A percentile compares a stretch with the other conserved stretches of the same genome.
Evolutionary conservation across 169 alveolate genomes (phyloP).

Genomic region (Eimeria necatrix): DNA sequence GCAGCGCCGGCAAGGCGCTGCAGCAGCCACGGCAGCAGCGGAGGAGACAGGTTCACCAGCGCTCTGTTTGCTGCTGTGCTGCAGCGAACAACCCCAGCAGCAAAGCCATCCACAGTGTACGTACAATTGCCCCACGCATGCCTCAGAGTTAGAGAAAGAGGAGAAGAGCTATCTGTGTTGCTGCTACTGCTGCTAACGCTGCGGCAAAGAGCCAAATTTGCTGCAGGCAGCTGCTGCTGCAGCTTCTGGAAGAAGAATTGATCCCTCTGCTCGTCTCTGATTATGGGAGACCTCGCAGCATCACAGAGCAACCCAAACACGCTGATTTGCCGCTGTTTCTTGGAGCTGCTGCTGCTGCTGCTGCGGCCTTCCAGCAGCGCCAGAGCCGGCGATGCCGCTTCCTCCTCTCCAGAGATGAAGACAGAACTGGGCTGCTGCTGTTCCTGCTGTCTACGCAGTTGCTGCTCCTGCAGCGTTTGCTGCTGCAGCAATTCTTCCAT

Average conservation of each 20-base stretch:
- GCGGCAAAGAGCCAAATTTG: background rate
- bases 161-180: background rate
- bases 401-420: background rate
- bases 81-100: conserved; percentile 43
- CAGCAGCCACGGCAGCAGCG: conserved; percentile 46
- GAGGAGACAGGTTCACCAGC: conserved; percentile 55
- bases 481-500: background rate
- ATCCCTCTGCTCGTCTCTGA: conserved; percentile 30
- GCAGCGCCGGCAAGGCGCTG: background rate
- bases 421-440: conserved; percentile 17
- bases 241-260: conserved; percentile 26
- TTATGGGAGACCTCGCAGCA: background rate
- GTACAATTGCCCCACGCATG: conserved; percentile 50
- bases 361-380: conserved; percentile 26
- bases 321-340: background rate
- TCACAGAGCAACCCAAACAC: conserved; percentile 31
- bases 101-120: conserved; percentile 52
- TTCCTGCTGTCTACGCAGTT: background rate
- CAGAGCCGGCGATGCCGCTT: background rate
- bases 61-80: conserved; percentile 46
- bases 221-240: background rate
- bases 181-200: conserved; percentile 27
- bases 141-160: background rate
- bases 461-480: conserved; percentile 2
- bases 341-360: conserved; percentile 55